Conservation (phyloP, 1,284 basidiomycete species). For the Tremellales sp. region DNA sequence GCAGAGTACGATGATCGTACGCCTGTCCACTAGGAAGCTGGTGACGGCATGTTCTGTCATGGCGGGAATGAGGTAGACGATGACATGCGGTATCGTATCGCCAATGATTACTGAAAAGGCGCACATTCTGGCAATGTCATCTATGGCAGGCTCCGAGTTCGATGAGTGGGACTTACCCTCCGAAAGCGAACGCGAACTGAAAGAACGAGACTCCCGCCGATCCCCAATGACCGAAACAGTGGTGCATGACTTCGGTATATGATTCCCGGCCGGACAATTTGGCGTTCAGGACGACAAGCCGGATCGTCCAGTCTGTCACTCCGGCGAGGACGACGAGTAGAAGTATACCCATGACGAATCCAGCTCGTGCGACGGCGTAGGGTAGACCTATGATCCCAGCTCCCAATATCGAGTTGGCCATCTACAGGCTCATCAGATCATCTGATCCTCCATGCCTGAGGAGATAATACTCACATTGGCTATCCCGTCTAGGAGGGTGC, state of each 20-base stretch:
- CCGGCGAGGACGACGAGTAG: slow-evolving; percentile 72
- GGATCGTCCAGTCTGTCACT: slow-evolving; percentile 61
- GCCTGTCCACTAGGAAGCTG: slow-evolving; percentile 73
- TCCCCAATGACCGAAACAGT: slow-evolving; percentile 84
- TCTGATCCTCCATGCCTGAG: neutral
- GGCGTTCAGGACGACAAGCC: slow-evolving; percentile 89
- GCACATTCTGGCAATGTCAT: slow-evolving; percentile 70
- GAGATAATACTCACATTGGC: slow-evolving; percentile 37
- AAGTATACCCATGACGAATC: slow-evolving; percentile 79
- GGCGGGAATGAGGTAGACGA: slow-evolving; percentile 79
- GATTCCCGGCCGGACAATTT: slow-evolving; percentile 89
- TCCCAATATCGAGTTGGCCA: slow-evolving; percentile 91
- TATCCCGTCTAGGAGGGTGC: slow-evolving; percentile 44
- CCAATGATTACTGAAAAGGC: slow-evolving; percentile 90
- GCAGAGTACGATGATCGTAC: slow-evolving; percentile 80
- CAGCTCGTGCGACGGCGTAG: slow-evolving; percentile 87
- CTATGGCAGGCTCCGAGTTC: neutral
- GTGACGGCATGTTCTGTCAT: slow-evolving; percentile 64
- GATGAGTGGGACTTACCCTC: slow-evolving; percentile 55
- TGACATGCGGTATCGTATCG: slow-evolving; percentile 94
- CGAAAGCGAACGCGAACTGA: slow-evolving; percentile 96
- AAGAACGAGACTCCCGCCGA: slow-evolving; percentile 93
- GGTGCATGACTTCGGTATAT: slow-evolving; percentile 90
- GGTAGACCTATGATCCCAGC: slow-evolving; percentile 94
- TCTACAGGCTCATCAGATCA: slow-evolving; percentile 28